These are phyloP conservation scores for Penicillium turbatum DNA, from an alignment of 495 filamentous ascomycete species.

Conservation along the genomic window DNA sequence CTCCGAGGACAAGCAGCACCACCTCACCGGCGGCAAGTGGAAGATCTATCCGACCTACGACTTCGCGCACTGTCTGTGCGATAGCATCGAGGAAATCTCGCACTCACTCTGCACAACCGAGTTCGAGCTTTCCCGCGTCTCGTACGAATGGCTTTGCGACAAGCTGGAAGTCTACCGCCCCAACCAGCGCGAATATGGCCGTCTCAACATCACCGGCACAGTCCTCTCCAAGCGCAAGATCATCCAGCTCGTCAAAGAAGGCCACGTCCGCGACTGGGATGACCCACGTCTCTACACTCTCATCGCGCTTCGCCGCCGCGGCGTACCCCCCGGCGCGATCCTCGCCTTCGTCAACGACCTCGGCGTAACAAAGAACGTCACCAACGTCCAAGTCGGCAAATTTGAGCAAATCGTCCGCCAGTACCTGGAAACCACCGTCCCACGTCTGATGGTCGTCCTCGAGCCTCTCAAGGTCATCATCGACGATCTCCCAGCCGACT, in stretches of 20 bases:
- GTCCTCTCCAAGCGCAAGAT: conserved; percentile 83
- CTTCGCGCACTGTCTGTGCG: conserved; percentile 85
- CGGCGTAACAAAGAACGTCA: conserved; percentile 73
- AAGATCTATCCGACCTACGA: conserved; percentile 89
- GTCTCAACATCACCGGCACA: conserved; percentile 75
- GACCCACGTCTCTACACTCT: conserved; percentile 86
- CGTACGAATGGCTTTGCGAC: conserved; percentile 85
- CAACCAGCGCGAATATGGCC: conserved; percentile 78
- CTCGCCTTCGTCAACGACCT: conserved; percentile 84
- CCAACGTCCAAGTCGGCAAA: conserved; percentile 65
- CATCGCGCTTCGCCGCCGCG: conserved; percentile 76
- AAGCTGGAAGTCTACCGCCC: conserved; percentile 73
- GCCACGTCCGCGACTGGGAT: conserved; percentile 77
- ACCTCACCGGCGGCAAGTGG: conserved; percentile 71
- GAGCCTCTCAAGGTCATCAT: conserved; percentile 69
- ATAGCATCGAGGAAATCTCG: conserved; percentile 82
- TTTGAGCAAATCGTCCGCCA: conserved; percentile 77
- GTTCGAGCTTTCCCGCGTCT: conserved; percentile 68
- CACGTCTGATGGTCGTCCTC: conserved; percentile 75
- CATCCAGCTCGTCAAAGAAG: conserved; percentile 65
- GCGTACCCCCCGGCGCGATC: conserved; percentile 82
- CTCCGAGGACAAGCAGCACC: conserved; percentile 51
- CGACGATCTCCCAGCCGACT: conserved; percentile 66
- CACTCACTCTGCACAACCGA: conserved; percentile 89
- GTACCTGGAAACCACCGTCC: conserved; percentile 80